These are phyloP conservation scores for Epithemia pelagica DNA, from an alignment of 108 stramenopile species.

Conservation along the genomic window DNA sequence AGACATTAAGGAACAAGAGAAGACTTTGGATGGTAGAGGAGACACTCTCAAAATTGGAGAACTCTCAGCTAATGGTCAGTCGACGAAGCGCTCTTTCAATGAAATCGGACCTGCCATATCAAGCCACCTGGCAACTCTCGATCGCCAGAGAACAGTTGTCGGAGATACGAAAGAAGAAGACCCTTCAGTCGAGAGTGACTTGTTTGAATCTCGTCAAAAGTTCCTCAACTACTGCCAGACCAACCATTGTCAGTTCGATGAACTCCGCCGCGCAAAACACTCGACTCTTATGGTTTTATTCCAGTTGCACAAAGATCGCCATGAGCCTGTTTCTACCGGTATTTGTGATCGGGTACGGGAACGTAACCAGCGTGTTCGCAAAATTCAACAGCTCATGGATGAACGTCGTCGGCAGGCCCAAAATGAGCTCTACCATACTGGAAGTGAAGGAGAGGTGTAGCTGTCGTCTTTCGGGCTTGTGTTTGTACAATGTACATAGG, in stretches of 20 bases:
- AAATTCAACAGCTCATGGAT: constrained; percentile 73
- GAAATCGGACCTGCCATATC: constrained; percentile 11
- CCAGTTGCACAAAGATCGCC: constrained; percentile 70
- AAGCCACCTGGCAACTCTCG: constrained; percentile 6
- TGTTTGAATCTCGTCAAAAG: constrained; percentile 84
- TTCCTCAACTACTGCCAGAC: constrained; percentile 91
- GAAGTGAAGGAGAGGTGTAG: neutral
- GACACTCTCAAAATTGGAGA: neutral
- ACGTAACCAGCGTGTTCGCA: constrained; percentile 43
- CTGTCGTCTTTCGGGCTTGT: too few species aligned
- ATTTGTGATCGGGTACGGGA: constrained; percentile 65
- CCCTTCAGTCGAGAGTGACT: constrained; percentile 57
- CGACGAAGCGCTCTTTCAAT: constrained; percentile 4
- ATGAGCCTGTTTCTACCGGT: constrained; percentile 29
- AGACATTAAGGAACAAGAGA: neutral
- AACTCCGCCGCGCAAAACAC: constrained; percentile 93
- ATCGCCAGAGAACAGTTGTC: constrained; percentile 1
- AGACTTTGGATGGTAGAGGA: neutral
- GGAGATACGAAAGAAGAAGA: constrained; percentile 64
- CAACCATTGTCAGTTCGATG: constrained; percentile 96
- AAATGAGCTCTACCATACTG: constrained; percentile 43
- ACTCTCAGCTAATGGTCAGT: neutral
- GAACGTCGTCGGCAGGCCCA: constrained; percentile 71
- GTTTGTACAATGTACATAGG: too few species aligned
- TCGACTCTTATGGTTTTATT: constrained; percentile 90